Percentiles rank a stretch among this genome's conserved stretches.
These are phyloP conservation scores for Amylostereum areolatum DNA, from an alignment of 1,284 basidiomycete genomes.

Conservation along the genomic window DNA sequence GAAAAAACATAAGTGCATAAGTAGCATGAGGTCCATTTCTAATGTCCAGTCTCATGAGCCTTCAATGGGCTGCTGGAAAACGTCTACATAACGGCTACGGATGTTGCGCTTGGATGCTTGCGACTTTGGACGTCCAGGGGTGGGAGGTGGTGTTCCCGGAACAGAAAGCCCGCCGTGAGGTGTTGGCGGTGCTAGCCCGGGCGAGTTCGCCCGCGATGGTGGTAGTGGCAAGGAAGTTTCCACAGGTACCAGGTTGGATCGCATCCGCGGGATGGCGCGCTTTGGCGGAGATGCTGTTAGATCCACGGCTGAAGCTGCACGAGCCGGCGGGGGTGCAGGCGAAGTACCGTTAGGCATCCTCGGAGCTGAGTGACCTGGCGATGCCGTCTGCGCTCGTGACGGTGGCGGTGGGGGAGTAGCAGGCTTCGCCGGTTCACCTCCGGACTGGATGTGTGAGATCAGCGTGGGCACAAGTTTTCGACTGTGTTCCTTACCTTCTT, in stretches of 20 bases:
- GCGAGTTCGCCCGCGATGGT: constrained; percentile 18
- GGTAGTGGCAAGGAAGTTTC: constrained; percentile 28
- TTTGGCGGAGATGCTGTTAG: constrained; percentile 43
- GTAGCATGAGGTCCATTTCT: too few species aligned
- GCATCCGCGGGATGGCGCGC: constrained; percentile 47
- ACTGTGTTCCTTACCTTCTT: constrained; percentile 61
- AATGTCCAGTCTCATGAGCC: too few species aligned
- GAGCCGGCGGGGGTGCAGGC: constrained; percentile 37
- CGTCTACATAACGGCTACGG: constrained; percentile 80
- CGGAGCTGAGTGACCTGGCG: constrained; percentile 47
- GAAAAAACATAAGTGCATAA: too few species aligned
- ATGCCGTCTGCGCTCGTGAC: constrained; percentile 74
- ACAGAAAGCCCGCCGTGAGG: constrained; percentile 17
- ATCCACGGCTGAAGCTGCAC: constrained; percentile 60
- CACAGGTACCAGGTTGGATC: constrained; percentile 60
- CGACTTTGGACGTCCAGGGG: constrained; percentile 50
- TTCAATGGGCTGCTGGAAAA: constrained; percentile 50
- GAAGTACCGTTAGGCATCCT: constrained; percentile 19
- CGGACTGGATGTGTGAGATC: constrained; percentile 35
- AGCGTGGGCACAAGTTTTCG: neutral
- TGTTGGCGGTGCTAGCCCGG: constrained; percentile 28
- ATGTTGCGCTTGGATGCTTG: constrained; percentile 67
- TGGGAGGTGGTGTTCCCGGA: constrained; percentile 34
- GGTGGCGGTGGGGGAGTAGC: constrained; percentile 60
- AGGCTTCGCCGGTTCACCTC: constrained; percentile 41